Percentiles rank a stretch among this genome's conserved stretches.
Evolutionary conservation across 1,284 basidiomycete species (phyloP).

Genomic region (Cutaneotrichosporon mucoides): DNA sequence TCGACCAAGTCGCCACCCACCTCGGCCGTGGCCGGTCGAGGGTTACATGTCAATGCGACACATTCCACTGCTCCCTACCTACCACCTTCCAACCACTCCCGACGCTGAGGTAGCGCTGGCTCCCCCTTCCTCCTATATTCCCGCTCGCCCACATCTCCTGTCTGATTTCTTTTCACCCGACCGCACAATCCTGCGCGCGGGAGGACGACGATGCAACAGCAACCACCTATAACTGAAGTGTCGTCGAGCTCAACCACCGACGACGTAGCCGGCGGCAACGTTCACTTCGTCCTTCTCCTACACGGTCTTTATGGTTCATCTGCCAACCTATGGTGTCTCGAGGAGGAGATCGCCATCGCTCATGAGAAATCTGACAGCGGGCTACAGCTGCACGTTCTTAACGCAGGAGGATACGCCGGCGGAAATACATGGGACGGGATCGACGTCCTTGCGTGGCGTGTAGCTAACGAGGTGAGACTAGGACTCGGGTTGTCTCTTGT

Average conservation of each 20-base stretch:
- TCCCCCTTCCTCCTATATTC: too few species aligned
- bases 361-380: neutral
- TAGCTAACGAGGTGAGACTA: slow-evolving; percentile 30
- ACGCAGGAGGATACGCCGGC: slow-evolving; percentile 29
- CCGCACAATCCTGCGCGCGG: too few species aligned
- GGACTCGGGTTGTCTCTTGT: too few species aligned
- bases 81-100: too few species aligned
- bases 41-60: too few species aligned
- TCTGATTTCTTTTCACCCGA: too few species aligned
- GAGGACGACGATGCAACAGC: neutral
- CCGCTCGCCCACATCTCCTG: too few species aligned
- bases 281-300: slow-evolving; percentile 46
- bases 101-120: too few species aligned
- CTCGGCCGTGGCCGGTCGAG: too few species aligned
- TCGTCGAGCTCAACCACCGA: neutral
- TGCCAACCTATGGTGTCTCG: slow-evolving; percentile 34
- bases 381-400: slow-evolving; percentile 25
- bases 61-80: too few species aligned
- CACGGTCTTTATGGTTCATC: slow-evolving; percentile 47
- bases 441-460: slow-evolving; percentile 43
- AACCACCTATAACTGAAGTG: neutral
- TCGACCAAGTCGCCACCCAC: too few species aligned
- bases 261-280: neutral
- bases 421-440: slow-evolving; percentile 48
- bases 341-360: slow-evolving; percentile 29